phyloP scores from a whole-genome alignment of 495 filamentous ascomycete species.

The Penicillium macrosclerotiorum region DNA sequence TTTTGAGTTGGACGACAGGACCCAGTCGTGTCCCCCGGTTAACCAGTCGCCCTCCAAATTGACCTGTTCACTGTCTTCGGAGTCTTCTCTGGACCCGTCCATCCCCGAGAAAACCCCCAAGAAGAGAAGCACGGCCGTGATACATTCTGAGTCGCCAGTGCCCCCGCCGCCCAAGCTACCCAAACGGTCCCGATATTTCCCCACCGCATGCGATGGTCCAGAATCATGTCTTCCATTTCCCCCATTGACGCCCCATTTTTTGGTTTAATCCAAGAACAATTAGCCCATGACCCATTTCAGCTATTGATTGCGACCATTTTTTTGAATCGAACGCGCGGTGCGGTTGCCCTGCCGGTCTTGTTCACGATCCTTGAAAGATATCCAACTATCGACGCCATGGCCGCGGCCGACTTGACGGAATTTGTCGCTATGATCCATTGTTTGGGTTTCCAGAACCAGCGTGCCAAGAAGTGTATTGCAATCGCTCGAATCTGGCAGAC shows the following conservation, averaged over 20 bases:
- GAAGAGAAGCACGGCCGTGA: no score
- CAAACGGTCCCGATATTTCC: constrained; percentile 51
- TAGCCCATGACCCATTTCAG: constrained; percentile 66
- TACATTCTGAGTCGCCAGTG: constrained; percentile 9
- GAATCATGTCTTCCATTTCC: constrained; percentile 71
- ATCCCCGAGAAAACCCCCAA: constrained; percentile 6
- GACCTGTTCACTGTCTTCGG: neutral
- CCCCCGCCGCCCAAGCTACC: constrained; percentile 19
- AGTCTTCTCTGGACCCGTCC: neutral
- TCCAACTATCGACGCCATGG: constrained; percentile 65
- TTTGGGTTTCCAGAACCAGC: constrained; percentile 70
- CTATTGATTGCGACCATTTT: constrained; percentile 77
- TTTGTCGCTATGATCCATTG: constrained; percentile 63
- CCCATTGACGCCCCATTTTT: constrained; percentile 60
- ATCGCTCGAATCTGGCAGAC: constrained; percentile 70
- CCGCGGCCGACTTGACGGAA: constrained; percentile 53
- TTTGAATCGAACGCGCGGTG: constrained; percentile 75
- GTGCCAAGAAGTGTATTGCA: constrained; percentile 59
- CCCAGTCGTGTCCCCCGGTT: neutral
- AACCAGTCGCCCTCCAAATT: neutral
- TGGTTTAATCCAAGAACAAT: constrained; percentile 80
- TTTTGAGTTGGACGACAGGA: constrained; percentile 14
- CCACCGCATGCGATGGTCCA: constrained; percentile 38
- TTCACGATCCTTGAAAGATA: constrained; percentile 64
- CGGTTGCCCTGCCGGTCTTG: constrained; percentile 74